Evolutionary conservation across 73 alveolate genomes (phyloP), one percentile per base, ranked within the genome.

Genomic region (Strombidium stylifer): DNA sequence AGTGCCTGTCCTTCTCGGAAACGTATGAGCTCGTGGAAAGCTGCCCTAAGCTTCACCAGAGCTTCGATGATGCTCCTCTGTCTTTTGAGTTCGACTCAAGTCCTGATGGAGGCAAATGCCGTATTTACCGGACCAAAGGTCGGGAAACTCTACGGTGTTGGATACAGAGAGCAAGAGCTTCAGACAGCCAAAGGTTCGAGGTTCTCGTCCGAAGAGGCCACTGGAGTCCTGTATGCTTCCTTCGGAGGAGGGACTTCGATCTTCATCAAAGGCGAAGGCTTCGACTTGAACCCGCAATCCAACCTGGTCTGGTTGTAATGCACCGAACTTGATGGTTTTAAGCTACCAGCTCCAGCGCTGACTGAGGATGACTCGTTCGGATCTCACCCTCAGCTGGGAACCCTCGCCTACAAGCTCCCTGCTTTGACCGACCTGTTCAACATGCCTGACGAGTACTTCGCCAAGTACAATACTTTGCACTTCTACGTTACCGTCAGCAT

Each of bases 181-280:
- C n/a, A n/a, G n/a, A n/a, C n/a, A n/a, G n/a, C n/a, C n/a, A n/a
- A n/a, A n/a, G n/a, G n/a, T n/a, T n/a, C n/a, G n/a, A n/a, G n/a
- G n/a, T n/a, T n/a, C n/a, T n/a, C n/a, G n/a, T n/a, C n/a, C n/a
- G n/a, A n/a, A n/a, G n/a, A n/a, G n/a, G n/a, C n/a, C n/a, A 32
- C n/a, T 6, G 73, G 73, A 15, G 24, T 59, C 25, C 12, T 4
- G 11, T 25, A n/a, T 6, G 73, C 60, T 4, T 59, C 73, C 30
- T 48, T 59, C 2, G 58, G 59, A 7, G 73, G 73, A 40, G 73
- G 73, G 2, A 39, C 73, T 11, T 56, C 35, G 31, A 24, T 59
- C 12, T 26, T 59, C 35, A 20, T 30, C 25, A 20, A 39, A 3
- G 73, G 73, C 27, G 32, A 59, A 18, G 73, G 73, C 16, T 12